Evolutionary conservation across 179 eudicot species (phyloP), one percentile per base, ranked within the genome.

Genomic region (Beta lomatogona): DNA sequence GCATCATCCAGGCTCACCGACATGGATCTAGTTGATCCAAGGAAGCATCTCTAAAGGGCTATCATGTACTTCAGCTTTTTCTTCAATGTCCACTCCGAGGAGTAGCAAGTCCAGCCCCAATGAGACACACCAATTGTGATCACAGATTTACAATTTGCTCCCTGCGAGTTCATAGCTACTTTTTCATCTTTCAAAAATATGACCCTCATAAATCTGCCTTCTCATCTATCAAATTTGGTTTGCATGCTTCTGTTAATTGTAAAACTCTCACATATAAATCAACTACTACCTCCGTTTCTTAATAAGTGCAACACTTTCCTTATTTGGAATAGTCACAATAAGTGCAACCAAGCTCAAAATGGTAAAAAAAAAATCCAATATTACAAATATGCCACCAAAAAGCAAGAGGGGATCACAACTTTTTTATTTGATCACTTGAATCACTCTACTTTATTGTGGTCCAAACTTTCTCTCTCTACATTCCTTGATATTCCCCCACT

Each of bases 101-200:
- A 75, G 66, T 5, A 7, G 41, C 13, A 19, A n/a, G 41, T 65
- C 63, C 53, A 36, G 28, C 80, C 61, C 48, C 59, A 66, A 65
- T 46, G 31, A 60, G 14, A 60, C 22, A 60, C 22, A 54, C 44
- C 66, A 52, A n/a, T 28, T 13, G 2, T 45, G 8, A n/a, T n/a
- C 6, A 44, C 11, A 45, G 2, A 36, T 36, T 36, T 36, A 36
- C 2, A 36, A 36, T 15, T 77, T 77, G 71, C 71, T 77, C 4
- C 12, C 46, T 28, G 36, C 28, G 60, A 65, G 66, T 68, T 69
- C 58, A 58, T 70, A 69, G 67, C 81, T 41, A 54, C 75, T 36
- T 58, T 58, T 19, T 19, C 41, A 57, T n/a, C 55, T 44, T 55
- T 79, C 54, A 69, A 79, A 66, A 36, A 16, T 12, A 79, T 53